Evolutionary conservation across 345 rosid genomes (phyloP), one percentile per base, ranked within the genome.

Genomic region (Raphanus raphanistrum): DNA sequence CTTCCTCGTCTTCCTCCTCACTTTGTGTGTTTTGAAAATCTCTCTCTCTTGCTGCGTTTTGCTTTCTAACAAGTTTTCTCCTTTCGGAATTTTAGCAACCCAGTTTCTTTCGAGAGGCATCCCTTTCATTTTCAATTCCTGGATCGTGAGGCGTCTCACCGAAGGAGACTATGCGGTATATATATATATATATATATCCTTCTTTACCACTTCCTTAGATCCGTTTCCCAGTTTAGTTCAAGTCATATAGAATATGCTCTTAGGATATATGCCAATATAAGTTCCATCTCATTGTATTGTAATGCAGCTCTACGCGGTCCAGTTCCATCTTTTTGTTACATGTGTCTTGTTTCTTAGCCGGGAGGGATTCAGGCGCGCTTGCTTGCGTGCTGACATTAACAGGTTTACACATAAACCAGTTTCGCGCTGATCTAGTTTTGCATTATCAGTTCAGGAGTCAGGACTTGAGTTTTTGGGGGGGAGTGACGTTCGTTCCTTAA

Each of bases 311-410:
- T 91, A 86, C 10, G 98, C 97, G 1, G 90, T 95, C 43, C 97
- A 95, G 76, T 95, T 95, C 79, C 78, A 79, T 74, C 97, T 92
- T 8, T 91, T 95, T 77, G 96, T 92, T 72, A 91, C 98, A 17
- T 88, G 97, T 35, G 84, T 92, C 31, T 82, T 95, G 86, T 92
- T 92, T 80, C 92, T 95, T 21, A 95, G 98, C 73, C 90, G 98
- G 52, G 99, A 95, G 79, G 99, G 98, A 63, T 92, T 92, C 80
- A 90, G 97, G 6, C 91, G 98, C 13, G 94, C 92, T 32, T 88
- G 96, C 84, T 76, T 93, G 93, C 88, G 97, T 26, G 92, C 90
- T 69, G 94, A 90, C 79, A 75, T 89, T 48, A 82, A 85, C 69
- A 62, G 95, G 96, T 92, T 8, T 33, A 82, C 35, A 8, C 45